A percentile compares a stretch with the other conserved stretches of the same genome.
These are phyloP conservation scores for Botryotinia calthae DNA, from an alignment of 2,329 filamentous ascomycete species.

Conservation along the genomic window DNA sequence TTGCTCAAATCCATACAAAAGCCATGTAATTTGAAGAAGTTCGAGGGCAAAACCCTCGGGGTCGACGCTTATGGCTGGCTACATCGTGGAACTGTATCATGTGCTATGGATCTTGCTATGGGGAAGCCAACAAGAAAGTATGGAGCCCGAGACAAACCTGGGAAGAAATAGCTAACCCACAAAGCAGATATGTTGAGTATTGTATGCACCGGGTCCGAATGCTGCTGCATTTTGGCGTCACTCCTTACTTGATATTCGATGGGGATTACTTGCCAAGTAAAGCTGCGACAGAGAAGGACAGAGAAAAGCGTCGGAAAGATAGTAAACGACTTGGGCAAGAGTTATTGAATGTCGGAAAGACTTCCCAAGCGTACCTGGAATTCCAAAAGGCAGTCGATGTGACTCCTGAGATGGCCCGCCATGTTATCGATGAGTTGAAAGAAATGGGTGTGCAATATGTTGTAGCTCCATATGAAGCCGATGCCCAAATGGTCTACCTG, in stretches of 20 bases:
- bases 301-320: conserved; percentile 72
- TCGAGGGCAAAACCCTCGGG: conserved; percentile 82
- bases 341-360: conserved; percentile 76
- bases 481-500: conserved; percentile 93
- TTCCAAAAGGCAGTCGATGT: conserved; percentile 95
- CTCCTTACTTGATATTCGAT: conserved; percentile 94
- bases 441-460: conserved; percentile 76
- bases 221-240: conserved; percentile 90
- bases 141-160: conserved; percentile 32
- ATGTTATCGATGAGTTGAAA: conserved; percentile 89
- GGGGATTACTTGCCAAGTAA: conserved; percentile 95
- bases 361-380: conserved; percentile 75
- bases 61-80: conserved; percentile 98
- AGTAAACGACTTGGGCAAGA: conserved; percentile 74
- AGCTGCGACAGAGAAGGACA: conserved; percentile 75
- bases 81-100: conserved; percentile 86
- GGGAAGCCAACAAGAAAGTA: conserved; percentile 86
- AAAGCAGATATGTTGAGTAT: conserved; percentile 77
- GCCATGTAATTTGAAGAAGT: conserved; percentile 81
- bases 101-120: conserved; percentile 85
- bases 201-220: conserved; percentile 88
- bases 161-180: conserved; percentile 16
- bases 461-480: conserved; percentile 95
- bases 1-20: conserved; percentile 96
- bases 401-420: conserved; percentile 90